These are phyloP conservation scores for Hygrocybe punicea DNA, from an alignment of 768 basidiomycete genomes.

Conservation along the genomic window DNA sequence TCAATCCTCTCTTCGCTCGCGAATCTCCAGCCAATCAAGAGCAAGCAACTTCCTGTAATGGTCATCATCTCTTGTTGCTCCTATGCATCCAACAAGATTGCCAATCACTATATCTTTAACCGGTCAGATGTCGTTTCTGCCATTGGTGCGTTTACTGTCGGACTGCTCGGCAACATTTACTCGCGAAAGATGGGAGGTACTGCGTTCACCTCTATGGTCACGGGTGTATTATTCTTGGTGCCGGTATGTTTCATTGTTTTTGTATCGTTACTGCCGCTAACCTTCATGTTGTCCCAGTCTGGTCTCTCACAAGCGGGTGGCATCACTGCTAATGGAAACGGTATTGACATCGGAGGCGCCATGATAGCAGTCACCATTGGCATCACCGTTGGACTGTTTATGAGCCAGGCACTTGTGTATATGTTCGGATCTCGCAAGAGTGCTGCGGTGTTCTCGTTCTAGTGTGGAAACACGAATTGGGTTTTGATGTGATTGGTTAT, in stretches of 20 bases:
- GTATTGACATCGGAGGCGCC: slow-evolving; percentile 80
- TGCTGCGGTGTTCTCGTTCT: slow-evolving; percentile 80
- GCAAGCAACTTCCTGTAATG: slow-evolving; percentile 76
- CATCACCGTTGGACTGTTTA: slow-evolving; percentile 85
- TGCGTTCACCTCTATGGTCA: slow-evolving; percentile 88
- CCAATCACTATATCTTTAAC: slow-evolving; percentile 81
- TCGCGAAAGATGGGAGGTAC: slow-evolving; percentile 81
- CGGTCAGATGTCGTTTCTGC: slow-evolving; percentile 81
- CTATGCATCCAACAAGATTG: slow-evolving; percentile 76
- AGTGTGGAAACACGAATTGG: background rate
- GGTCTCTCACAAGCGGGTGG: slow-evolving; percentile 85
- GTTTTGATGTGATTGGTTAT: background rate
- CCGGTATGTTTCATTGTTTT: slow-evolving; percentile 52
- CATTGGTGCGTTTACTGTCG: slow-evolving; percentile 80
- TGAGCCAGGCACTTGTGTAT: slow-evolving; percentile 83
- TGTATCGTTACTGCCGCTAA: slow-evolving; percentile 1
- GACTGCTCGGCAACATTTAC: slow-evolving; percentile 74
- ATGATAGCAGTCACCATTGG: slow-evolving; percentile 91
- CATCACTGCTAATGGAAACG: slow-evolving; percentile 74
- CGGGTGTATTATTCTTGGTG: slow-evolving; percentile 82
- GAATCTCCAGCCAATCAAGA: slow-evolving; percentile 73
- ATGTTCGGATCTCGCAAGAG: slow-evolving; percentile 82
- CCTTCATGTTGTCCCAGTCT: slow-evolving; percentile 44
- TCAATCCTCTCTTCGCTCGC: slow-evolving; percentile 67
- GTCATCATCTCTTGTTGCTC: slow-evolving; percentile 77